Percentiles rank a stretch among this genome's conserved stretches.
Conservation (phyloP, 306 rosid species). For the Cicer judaicum region DNA sequence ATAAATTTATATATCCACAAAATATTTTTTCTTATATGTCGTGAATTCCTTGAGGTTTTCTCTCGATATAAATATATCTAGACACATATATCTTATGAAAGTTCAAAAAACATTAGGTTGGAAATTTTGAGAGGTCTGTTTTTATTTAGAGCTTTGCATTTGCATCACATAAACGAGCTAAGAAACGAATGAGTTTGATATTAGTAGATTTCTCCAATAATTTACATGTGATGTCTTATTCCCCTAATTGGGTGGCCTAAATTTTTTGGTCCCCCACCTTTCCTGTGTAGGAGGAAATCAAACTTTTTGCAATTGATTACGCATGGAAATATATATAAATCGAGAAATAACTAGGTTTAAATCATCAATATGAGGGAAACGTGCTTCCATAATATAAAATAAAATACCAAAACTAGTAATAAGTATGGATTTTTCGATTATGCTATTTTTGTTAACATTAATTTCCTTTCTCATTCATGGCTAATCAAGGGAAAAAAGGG, state of each 20-base stretch:
- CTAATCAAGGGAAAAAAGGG: conserved; percentile 27
- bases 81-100: conserved; percentile 1
- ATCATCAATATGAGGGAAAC: neutral
- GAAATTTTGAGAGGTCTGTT: conserved; percentile 34
- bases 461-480: neutral
- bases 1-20: no score
- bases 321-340: neutral
- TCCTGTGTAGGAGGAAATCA: conserved; percentile 26
- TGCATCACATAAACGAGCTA: conserved; percentile 5
- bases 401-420: neutral
- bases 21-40: neutral
- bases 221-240: conserved; percentile 34
- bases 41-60: neutral
- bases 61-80: neutral
- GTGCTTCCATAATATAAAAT: neutral
- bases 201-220: conserved; percentile 18
- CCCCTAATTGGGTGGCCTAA: conserved; percentile 47
- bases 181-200: conserved; percentile 11
- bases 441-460: neutral
- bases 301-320: conserved; percentile 5
- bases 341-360: conserved; percentile 31
- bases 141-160: conserved; percentile 18
- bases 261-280: conserved; percentile 48
- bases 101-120: neutral
- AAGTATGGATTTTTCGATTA: neutral